Evolutionary conservation across 2,329 filamentous ascomycete species (phyloP).

Genomic region (Aspergillus arachidicola): DNA sequence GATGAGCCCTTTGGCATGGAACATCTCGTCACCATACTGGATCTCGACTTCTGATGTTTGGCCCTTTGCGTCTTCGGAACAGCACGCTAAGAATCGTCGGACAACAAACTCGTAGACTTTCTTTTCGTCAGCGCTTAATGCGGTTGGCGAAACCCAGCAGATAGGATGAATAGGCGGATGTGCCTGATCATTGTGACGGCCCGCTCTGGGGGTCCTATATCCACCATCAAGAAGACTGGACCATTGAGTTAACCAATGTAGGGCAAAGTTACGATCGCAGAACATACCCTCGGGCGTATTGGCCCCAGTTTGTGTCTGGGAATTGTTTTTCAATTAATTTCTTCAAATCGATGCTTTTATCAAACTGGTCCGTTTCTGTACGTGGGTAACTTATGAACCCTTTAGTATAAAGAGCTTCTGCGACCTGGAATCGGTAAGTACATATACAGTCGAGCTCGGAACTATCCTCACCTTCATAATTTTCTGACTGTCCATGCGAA

Average conservation of each 20-base stretch:
- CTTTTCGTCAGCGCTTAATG: constrained; percentile 67
- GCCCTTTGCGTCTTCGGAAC: constrained; percentile 89
- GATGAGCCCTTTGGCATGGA: constrained; percentile 78
- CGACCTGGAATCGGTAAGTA: constrained; percentile 47
- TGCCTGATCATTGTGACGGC: constrained; percentile 90
- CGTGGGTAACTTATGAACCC: constrained; percentile 97
- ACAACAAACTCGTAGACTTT: constrained; percentile 91
- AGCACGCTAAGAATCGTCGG: constrained; percentile 90
- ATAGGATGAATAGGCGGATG: constrained; percentile 97
- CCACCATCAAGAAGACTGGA: constrained; percentile 67
- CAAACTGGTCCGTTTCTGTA: constrained; percentile 96
- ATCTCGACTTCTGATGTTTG: constrained; percentile 83
- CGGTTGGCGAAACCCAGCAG: constrained; percentile 69
- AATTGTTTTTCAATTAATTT: constrained; percentile 81
- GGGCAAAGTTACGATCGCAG: background rate
- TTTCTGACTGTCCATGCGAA: constrained; percentile 86
- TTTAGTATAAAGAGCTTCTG: constrained; percentile 86
- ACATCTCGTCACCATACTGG: constrained; percentile 78
- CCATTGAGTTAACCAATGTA: constrained; percentile 7
- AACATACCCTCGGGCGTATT: constrained; percentile 68
- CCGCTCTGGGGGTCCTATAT: constrained; percentile 79
- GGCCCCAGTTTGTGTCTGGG: constrained; percentile 74
- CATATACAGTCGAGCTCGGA: background rate
- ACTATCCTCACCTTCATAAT: constrained; percentile 70
- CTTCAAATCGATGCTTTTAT: constrained; percentile 81